Evolutionary conservation across 805 yeast species (phyloP), one percentile per base, ranked within the genome.

Genomic region (Metschnikowia matae): DNA sequence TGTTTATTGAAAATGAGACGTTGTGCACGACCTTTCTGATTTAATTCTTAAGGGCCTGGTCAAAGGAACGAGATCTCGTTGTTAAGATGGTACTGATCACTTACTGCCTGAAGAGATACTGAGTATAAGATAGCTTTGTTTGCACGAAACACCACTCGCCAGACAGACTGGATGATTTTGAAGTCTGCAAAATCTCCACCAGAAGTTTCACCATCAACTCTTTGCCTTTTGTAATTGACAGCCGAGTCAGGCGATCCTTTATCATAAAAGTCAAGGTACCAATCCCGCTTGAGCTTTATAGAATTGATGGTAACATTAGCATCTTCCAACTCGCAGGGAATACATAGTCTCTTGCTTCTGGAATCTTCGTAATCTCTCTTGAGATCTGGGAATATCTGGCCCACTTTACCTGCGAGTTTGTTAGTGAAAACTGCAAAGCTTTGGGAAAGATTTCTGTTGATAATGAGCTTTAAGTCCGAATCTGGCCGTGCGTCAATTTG

Each of bases 131-230:
- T 54, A 1, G 59, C 49, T 23, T 51, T 51, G 21, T 58, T 53
- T 0, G 65, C 68, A 17, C 66, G 54, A 54, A 61, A 54, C 18
- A 60, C 46, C 33, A 69, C 45, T 20, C 68, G 63, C 81, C 81
- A 80, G 50, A 74, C 70, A 1, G 80, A 72, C 51, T 66, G 69
- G 13, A 66, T 52, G 6, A 80, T 39, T 46, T 68, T 69, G 41
- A 80, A 65, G 48, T 74, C 77, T n/a, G 79, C 68, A 2, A 73
- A 62, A 39, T 72, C 76, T 3, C 76, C 77, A 15, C 44, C 52
- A 14, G n/a, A 11, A 4, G 55, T 34, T 6, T 23, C 17, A 1
- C 45, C n/a, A 1, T 52, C 55, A n/a, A 42, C 42, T 26, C 43
- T 40, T 18, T 38, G 40, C 21, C 53, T 47, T 33, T 52, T 52